Evolutionary conservation across 768 basidiomycete genomes (phyloP).

Genomic region (Naganishia kalamii): DNA sequence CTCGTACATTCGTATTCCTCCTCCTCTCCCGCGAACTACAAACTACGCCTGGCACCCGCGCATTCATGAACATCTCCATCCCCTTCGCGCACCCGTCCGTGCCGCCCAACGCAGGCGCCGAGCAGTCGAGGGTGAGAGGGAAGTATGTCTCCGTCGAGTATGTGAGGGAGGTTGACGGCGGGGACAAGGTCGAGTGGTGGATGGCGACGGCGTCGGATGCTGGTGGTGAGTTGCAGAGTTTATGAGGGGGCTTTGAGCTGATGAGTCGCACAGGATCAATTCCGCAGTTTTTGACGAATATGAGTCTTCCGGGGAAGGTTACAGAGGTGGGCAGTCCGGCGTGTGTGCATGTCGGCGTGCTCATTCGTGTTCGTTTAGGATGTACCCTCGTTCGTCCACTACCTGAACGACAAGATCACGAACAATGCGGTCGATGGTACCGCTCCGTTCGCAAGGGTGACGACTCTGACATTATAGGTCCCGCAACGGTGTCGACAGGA

Average conservation of each 20-base stretch:
- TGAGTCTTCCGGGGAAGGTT: constrained; percentile 38
- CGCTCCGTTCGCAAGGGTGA: too few species aligned
- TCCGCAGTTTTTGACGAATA: constrained; percentile 41
- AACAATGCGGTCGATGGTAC: too few species aligned
- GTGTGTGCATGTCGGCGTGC: neutral
- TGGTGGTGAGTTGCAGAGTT: constrained; percentile 31
- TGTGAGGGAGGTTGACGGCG: constrained; percentile 32
- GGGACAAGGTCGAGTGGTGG: constrained; percentile 38
- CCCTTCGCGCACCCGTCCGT: constrained; percentile 41
- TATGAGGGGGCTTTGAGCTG: neutral
- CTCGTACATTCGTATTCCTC: constrained; percentile 40
- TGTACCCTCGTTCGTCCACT: constrained; percentile 44
- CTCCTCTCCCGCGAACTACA: constrained; percentile 24
- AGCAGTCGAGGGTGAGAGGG: constrained; percentile 36
- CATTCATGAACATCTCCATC: constrained; percentile 31
- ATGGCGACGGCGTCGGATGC: constrained; percentile 44
- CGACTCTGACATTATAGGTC: too few species aligned
- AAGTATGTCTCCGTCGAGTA: constrained; percentile 43
- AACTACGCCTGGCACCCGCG: neutral
- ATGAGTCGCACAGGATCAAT: constrained; percentile 31
- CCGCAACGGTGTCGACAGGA: too few species aligned
- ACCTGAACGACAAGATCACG: neutral
- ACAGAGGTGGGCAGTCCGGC: constrained; percentile 24
- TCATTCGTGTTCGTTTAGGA: constrained; percentile 21
- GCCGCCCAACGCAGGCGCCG: constrained; percentile 31